Base-by-base conservation (phyloP, 108 stramenopile genomes). In the Aurantiochytrium sp. region DNA sequence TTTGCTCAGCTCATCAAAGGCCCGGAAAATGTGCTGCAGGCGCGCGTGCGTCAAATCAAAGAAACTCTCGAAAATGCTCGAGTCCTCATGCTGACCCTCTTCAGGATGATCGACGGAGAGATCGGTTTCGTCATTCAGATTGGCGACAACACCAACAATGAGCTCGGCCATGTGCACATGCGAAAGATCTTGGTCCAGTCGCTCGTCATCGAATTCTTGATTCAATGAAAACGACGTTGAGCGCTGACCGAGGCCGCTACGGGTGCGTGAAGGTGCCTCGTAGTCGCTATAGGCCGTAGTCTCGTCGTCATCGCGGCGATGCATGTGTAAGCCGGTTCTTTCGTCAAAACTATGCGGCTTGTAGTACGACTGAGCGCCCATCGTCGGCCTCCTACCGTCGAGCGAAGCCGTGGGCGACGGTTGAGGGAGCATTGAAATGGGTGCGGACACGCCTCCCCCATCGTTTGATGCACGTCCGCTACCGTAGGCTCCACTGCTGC, bases 81-180 rank as follows among this genome's bases (percentile, higher is more conserved):
- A 83, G 14, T 83, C 76, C 14, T 47, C 51, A 4, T 83, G 51
- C 21, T 23, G 8, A 8, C 8, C 35, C 42, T 69, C 64, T 8
- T 23, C 8, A 8, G 8, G 14, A 10, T 69, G 64, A 23, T 69
- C 64, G 6, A 16, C 76, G 19, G 76, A 83, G 43, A 53, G 51
- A 23, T 83, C 76, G 12, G 76, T 53, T 12, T 53, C 45, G 25
- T 83, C 76, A 45, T 83, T 83, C 12, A 83, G 4, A 23, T 83
- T 83, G 45, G 76, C 76, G 18, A 83, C 76, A 12, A 83, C 76
- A 18, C 76, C 76, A 55, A 83, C 76, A 47, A 83, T 53, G 76
- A 83, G 76, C 76, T 83, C 76, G n/a, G 76, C 76, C 76, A 83
- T 53, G 28, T 83, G 76, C 28, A 83, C 76, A 45, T 83, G 76